Base-by-base conservation (phyloP, 2,329 filamentous ascomycete genomes). In the Alternaria sp. region DNA sequence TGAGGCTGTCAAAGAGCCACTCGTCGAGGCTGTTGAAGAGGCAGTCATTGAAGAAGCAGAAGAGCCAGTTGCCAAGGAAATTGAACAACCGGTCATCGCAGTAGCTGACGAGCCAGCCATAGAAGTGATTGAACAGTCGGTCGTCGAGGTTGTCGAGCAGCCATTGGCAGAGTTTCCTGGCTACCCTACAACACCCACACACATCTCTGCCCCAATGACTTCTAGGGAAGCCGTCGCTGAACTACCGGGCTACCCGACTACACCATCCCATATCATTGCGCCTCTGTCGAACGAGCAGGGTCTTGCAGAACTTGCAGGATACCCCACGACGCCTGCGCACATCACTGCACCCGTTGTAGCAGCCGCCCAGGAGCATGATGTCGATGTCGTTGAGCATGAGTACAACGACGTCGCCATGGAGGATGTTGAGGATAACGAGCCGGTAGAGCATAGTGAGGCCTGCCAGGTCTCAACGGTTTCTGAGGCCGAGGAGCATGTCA, bases 311-410 rank as follows among this genome's bases (percentile, higher is more conserved):
- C 55, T 72, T 12, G 64, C 67, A 3, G 61, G 34, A 9, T 74
- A 72, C 44, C 71, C 69, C 7, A 66, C 65, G 26, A 73, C 72
- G n/a, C 72, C 70, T 16, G 61, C 63, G 4, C 72, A 73, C 42
- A 69, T 73, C 16, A 26, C 18, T 12, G 69, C 66, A 30, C 42
- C 57, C 16, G 36, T 51, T 8, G 30, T n/a, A 49, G 24, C 43
- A 11, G 18, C 30, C 24, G 30, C 42, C 11, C 18, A 39, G 22
- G 54, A 57, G 11, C 39, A 41, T 5, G 18, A 48, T 3, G 20
- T 34, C 11, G 41, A 58, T 34, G 2, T 18, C 39, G 28, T 36
- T 8, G 42, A 54, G 14, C 54, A 58, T 30, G 44, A 46, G 20
- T 51, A 51, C 34, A 39, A 46, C 16, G 49, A 54, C 26, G 14